phyloP scores from a whole-genome alignment of 495 filamentous ascomycete genomes.

The Penicillium roqueforti region DNA sequence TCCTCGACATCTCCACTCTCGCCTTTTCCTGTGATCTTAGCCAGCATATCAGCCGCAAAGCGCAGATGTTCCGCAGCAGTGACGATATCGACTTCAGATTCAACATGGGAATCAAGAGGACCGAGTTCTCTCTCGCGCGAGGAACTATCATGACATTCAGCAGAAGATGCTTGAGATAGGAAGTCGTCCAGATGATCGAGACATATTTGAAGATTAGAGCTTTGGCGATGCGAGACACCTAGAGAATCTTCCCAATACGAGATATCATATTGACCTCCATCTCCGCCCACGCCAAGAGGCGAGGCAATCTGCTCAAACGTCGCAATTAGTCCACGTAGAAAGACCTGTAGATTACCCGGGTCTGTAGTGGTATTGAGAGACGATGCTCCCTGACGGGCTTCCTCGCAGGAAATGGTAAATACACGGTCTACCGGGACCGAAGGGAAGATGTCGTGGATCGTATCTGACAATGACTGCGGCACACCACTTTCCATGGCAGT shows the following conservation, averaged over 20 bases:
- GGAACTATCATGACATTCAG: constrained; percentile 1
- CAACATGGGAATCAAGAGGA: constrained; percentile 12
- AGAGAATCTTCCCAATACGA: constrained; percentile 78
- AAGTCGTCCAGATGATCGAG: constrained; percentile 65
- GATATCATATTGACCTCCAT: constrained; percentile 36
- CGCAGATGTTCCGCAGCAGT: constrained; percentile 88
- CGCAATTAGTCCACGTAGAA: constrained; percentile 61
- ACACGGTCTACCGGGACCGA: constrained; percentile 41
- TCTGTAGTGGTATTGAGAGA: constrained; percentile 28
- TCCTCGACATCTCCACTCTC: constrained; percentile 92
- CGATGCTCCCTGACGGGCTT: constrained; percentile 20
- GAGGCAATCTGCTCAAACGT: constrained; percentile 73
- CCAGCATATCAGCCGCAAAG: constrained; percentile 71
- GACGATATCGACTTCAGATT: constrained; percentile 70
- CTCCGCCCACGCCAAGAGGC: constrained; percentile 40
- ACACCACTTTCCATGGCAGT: constrained; percentile 7
- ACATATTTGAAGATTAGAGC: constrained; percentile 72
- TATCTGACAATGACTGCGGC: constrained; percentile 16
- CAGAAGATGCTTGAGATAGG: constrained; percentile 36
- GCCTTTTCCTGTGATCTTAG: constrained; percentile 82
- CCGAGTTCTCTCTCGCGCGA: not conserved
- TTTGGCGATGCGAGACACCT: constrained; percentile 85
- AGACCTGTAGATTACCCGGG: constrained; percentile 62
- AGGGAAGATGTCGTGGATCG: constrained; percentile 31
- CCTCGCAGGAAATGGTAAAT: constrained; percentile 68